Evolutionary conservation across 2,329 filamentous ascomycete genomes (phyloP).

Genomic region (Dothiorella sarmentorum): DNA sequence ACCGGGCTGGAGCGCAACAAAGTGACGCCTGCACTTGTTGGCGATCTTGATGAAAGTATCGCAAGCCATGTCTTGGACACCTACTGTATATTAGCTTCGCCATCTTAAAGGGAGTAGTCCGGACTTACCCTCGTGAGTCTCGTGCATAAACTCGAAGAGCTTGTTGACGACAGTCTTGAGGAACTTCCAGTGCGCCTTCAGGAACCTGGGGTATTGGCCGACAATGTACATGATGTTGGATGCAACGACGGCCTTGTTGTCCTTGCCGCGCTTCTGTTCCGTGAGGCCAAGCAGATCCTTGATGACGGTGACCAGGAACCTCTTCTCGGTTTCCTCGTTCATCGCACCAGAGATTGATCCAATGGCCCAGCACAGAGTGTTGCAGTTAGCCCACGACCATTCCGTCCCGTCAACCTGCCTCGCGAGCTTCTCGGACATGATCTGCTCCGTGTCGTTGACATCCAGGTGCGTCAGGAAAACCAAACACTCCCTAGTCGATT

Average conservation of each 20-base stretch:
- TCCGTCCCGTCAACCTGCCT: constrained; percentile 92
- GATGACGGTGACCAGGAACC: constrained; percentile 96
- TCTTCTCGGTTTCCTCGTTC: constrained; percentile 99
- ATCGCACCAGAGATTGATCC: constrained; percentile 97
- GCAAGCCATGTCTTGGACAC: constrained; percentile 99
- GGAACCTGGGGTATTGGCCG: constrained; percentile 93
- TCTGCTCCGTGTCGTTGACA: constrained; percentile 93
- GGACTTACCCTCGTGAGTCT: constrained; percentile 84
- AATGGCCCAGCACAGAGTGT: constrained; percentile 98
- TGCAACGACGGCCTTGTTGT: constrained; percentile 98
- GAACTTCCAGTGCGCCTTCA: constrained; percentile 99
- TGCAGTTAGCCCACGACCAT: constrained; percentile 99
- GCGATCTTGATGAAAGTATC: constrained; percentile 99
- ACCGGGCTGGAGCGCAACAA: constrained; percentile 90
- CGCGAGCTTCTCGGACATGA: constrained; percentile 98
- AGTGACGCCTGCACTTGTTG: constrained; percentile 95
- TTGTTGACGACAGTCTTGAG: constrained; percentile 99
- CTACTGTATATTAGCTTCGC: constrained; percentile 37
- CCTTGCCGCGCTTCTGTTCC: constrained; percentile 98
- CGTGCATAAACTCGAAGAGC: constrained; percentile 99
- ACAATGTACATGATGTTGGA: constrained; percentile 99
- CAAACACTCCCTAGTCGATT: constrained; percentile 94
- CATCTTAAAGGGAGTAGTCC: neutral
- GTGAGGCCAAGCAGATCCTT: constrained; percentile 95
- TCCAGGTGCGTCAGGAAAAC: constrained; percentile 97